Percentiles rank a stretch among this genome's conserved stretches.
phyloP scores from a whole-genome alignment of 331 rosid genomes.

The Rosa hybrid region DNA sequence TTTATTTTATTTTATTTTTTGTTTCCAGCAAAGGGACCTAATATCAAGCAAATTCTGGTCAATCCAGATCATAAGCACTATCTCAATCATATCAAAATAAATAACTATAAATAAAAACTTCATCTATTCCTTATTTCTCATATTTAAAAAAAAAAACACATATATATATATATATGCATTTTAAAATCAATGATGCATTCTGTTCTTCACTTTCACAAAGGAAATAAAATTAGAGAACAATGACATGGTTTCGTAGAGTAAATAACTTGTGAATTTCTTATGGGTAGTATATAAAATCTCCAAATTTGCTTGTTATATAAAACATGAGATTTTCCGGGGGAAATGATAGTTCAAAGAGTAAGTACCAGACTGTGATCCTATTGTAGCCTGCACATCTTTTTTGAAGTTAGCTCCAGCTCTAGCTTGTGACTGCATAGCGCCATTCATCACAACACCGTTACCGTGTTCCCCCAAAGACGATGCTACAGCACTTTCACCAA shows the following conservation, averaged over 20 bases:
- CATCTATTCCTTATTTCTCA: background rate
- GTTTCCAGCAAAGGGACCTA: background rate
- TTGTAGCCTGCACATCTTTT: slow-evolving; percentile 32
- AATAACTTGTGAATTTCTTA: background rate
- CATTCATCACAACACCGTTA: slow-evolving; percentile 42
- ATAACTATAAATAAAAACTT: background rate
- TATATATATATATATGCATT: background rate
- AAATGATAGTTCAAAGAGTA: slow-evolving; percentile 18
- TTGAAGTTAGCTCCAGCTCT: slow-evolving; percentile 34
- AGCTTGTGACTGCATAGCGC: slow-evolving; percentile 28
- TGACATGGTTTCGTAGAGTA: background rate
- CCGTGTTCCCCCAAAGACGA: slow-evolving; percentile 42
- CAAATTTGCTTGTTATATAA: background rate
- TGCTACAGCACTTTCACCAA: slow-evolving; percentile 30
- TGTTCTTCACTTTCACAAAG: slow-evolving; percentile 5
- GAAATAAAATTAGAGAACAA: background rate
- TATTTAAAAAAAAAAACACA: too few relatives aligned
- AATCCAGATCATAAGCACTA: background rate
- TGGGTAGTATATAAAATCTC: background rate
- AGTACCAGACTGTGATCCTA: slow-evolving; percentile 45
- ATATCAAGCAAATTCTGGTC: background rate
- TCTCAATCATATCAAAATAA: background rate
- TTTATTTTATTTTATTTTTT: background rate
- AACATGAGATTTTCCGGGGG: background rate
- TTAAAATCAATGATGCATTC: background rate